Base-by-base conservation (phyloP, 2,329 filamentous ascomycete genomes). In the Cryphonectria japonica region DNA sequence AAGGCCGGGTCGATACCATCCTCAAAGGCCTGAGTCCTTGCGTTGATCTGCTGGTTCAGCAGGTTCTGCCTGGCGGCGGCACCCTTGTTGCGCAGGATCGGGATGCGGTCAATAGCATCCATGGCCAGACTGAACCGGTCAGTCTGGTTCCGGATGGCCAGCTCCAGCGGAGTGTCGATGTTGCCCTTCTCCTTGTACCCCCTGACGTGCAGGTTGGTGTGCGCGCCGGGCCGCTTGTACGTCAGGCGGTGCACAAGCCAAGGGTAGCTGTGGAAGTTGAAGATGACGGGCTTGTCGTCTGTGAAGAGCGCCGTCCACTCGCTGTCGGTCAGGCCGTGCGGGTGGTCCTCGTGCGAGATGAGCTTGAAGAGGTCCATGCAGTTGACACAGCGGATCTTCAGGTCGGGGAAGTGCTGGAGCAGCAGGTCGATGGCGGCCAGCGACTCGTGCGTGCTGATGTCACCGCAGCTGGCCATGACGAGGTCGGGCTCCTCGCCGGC, bases 251-350 rank as follows among this genome's bases (percentile, higher is more conserved):
- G 92, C 67, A 95, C 88, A 76, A 95, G 85, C 91, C 91, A 94
- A 11, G 92, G 92, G 82, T 95, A 94, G 43, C 89, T 91, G 83
- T 95, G 92, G 87, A 94, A 95, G 83, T 94, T 94, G 85, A 95
- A 94, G 78, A 94, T 89, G 78, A 93, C 84, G 32, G 92, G 92
- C 74, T 86, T 90, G 82, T 93, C 84, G 22, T 85, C 84, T 0
- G 92, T 94, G 84, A 95, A 95, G 74, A 94, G 82, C 54, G 90
- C 84, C 19, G 80, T 81, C 88, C 90, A 95, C 78, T 93, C 90
- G 26, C 76, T 74, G 75, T 93, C 89, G 0, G 84, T 86, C 70
- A 94, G 84, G 57, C 92, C 92, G 80, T 95, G 92, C 0, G 92
- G 90, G 78, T 95, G 92, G 76, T 93, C 88, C 29, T 80, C 83